phyloP scores from a whole-genome alignment of 495 filamentous ascomycete species.

The Gamarada debralockiae region DNA sequence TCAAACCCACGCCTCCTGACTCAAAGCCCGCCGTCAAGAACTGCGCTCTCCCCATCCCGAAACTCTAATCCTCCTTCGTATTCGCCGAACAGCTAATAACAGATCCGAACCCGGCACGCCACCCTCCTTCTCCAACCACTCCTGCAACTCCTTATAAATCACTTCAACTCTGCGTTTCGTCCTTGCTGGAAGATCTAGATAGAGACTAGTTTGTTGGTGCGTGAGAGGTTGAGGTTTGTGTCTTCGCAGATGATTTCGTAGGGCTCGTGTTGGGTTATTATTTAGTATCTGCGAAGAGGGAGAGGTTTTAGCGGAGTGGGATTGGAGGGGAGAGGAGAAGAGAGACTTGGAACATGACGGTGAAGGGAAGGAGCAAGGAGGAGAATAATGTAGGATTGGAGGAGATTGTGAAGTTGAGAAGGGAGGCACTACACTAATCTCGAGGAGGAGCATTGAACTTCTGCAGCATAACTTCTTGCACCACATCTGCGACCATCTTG shows the following conservation, averaged over 20 bases:
- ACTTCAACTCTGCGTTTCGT: background rate
- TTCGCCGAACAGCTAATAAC: background rate
- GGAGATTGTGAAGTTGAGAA: too few species aligned
- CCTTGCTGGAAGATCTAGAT: conserved; percentile 11
- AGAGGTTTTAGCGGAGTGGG: background rate
- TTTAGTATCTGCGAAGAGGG: conserved; percentile 6
- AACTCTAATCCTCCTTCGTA: conserved; percentile 7
- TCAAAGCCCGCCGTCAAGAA: conserved; percentile 11
- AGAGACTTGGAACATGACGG: background rate
- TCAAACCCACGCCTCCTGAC: too few species aligned
- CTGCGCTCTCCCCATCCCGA: conserved; percentile 6
- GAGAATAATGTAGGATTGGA: background rate
- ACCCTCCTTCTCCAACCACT: conserved; percentile 1
- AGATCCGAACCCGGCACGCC: conserved; percentile 1
- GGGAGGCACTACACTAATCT: conserved; percentile 5
- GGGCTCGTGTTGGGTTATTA: conserved; percentile 9
- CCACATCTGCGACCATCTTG: conserved; percentile 3
- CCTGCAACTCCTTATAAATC: background rate
- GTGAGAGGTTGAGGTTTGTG: conserved; percentile 5
- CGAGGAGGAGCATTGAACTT: conserved; percentile 9
- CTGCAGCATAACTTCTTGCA: conserved; percentile 5
- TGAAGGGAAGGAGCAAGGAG: background rate
- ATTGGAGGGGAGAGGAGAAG: background rate
- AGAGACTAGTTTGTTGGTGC: conserved; percentile 2
- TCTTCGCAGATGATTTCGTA: conserved; percentile 8